A percentile compares a stretch with the other conserved stretches of the same genome.
Evolutionary conservation across 495 filamentous ascomycete species (phyloP).

Genomic region (Cudoniella acicularis): DNA sequence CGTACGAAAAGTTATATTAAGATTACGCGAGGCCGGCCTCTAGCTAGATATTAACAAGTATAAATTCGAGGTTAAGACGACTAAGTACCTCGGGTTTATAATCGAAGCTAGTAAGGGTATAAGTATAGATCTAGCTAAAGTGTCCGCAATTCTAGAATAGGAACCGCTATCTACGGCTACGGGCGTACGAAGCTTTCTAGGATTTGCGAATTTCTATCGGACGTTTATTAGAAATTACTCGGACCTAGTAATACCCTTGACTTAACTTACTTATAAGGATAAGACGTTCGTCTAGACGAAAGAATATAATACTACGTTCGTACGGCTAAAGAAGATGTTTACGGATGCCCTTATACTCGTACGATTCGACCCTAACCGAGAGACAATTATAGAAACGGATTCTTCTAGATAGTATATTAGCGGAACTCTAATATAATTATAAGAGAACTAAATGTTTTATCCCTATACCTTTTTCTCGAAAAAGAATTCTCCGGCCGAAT

Average conservation of each 20-base stretch:
- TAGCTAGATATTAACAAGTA: constrained; percentile 30
- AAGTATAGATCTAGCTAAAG: constrained; percentile 28
- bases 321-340: constrained; percentile 42
- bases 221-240: constrained; percentile 29
- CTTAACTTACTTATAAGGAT: constrained; percentile 19
- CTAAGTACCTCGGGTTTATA: constrained; percentile 28
- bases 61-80: constrained; percentile 24
- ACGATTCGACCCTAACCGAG: constrained; percentile 13
- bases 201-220: constrained; percentile 35
- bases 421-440: constrained; percentile 16
- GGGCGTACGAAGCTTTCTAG: constrained; percentile 27
- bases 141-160: constrained; percentile 28
- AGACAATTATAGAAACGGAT: constrained; percentile 26
- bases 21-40: constrained; percentile 19
- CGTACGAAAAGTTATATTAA: constrained; percentile 24
- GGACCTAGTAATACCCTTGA: constrained; percentile 11
- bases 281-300: constrained; percentile 21
- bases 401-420: constrained; percentile 19
- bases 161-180: constrained; percentile 18
- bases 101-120: constrained; percentile 22
- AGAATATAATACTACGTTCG: constrained; percentile 47
- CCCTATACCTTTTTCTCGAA: constrained; percentile 30
- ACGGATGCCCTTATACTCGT: constrained; percentile 24
- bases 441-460: constrained; percentile 20
- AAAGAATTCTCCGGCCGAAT: constrained; percentile 24